Evolutionary conservation across 2,329 filamentous ascomycete genomes (phyloP), one percentile per base, ranked within the genome.

Genomic region (Allantophomopsis cytisporea): DNA sequence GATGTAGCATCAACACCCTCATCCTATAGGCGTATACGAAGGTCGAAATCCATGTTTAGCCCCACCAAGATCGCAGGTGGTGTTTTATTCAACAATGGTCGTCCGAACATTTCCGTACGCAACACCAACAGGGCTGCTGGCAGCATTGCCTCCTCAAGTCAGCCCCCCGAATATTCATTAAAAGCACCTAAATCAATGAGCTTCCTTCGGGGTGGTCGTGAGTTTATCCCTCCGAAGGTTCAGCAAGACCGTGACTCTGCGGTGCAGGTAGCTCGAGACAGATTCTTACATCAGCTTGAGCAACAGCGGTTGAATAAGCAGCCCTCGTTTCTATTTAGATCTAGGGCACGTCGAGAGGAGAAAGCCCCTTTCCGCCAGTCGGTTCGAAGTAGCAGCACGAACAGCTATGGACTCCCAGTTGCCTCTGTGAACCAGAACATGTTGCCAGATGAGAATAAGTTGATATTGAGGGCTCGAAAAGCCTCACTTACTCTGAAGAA

Each of bases 401-500:
- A 55, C 33, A 55, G 54, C 16, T 57, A 53, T 33, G 45, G 59
- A 8, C 54, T 56, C 8, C 16, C 61, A 47, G 11, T 53, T 46
- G 4, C 52, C 49, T 46, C 58, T 7, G 16, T 37, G 12, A 43
- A 48, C 33, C 46, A 49, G 34, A 3, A 12, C 21, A 41, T 13
- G 37, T 40, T 14, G 45, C 41, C 33, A 30, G 44, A 7, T 44
- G 43, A 7, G 44, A 32, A 44, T 2, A 60, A 56, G 31, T 51
- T 60, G 15, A 53, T 53, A 4, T 57, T 56, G 4, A 76, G 69
- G 38, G 71, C 73, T 10, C 66, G 80, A 17, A 76, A 74, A 23
- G 71, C 76, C 12, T 83, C 80, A 0, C 68, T 64, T 13, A 71
- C 69, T 0, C 50, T 86, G 31, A 80, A 69, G 49, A 68, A 64